Evolutionary conservation across 108 stramenopile genomes (phyloP).

Genomic region (Skeletonema costatum): DNA sequence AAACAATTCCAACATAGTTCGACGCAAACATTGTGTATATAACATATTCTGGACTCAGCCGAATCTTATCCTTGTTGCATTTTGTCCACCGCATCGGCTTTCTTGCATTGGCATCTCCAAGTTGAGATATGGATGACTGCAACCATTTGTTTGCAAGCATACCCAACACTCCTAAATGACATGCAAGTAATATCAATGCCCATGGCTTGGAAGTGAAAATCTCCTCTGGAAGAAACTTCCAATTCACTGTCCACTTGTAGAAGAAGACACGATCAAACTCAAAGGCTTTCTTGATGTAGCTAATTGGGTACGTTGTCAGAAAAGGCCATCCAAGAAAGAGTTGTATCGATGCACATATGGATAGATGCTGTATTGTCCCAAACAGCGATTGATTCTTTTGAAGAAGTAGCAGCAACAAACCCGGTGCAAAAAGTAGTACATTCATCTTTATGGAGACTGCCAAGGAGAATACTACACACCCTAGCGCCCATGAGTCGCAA

Average conservation of each 20-base stretch:
- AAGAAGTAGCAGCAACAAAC: conserved; percentile 84
- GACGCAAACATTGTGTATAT: conserved; percentile 83
- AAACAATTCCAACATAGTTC: conserved; percentile 95
- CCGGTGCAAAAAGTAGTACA: conserved; percentile 95
- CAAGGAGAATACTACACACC: conserved; percentile 88
- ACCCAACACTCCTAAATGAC: conserved; percentile 57
- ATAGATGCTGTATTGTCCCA: conserved; percentile 44
- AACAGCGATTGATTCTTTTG: conserved; percentile 58
- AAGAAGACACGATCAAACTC: conserved; percentile 97
- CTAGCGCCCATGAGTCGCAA: conserved; percentile 75
- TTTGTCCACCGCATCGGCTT: conserved; percentile 37
- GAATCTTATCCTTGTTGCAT: background rate
- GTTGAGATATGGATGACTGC: conserved; percentile 33
- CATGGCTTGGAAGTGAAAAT: conserved; percentile 76
- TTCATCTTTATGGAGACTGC: conserved; percentile 98
- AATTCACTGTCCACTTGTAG: conserved; percentile 98
- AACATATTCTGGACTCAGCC: conserved; percentile 64
- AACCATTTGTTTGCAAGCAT: conserved; percentile 70
- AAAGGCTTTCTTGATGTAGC: conserved; percentile 93
- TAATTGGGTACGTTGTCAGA: conserved; percentile 81
- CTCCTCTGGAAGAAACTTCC: conserved; percentile 91
- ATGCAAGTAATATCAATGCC: conserved; percentile 65
- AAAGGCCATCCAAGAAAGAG: conserved; percentile 93
- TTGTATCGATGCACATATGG: conserved; percentile 82
- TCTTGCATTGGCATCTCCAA: conserved; percentile 18